Conservation (phyloP, 352 stramenopile species). For the Elongisporangium anandrum region DNA sequence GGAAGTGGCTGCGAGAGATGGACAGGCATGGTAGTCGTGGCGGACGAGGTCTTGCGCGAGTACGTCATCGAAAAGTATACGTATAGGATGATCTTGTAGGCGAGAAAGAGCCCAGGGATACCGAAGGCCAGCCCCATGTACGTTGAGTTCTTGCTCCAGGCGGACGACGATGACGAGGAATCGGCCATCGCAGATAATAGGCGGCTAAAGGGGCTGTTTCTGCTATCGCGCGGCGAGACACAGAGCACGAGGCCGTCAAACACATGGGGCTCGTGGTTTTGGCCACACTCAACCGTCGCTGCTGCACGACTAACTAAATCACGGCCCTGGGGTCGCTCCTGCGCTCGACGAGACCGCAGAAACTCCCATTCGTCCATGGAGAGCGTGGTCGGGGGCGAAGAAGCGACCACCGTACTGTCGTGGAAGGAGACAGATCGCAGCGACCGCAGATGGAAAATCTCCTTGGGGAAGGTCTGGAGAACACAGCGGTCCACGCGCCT, state of each 20-base stretch:
- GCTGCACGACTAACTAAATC: neutral
- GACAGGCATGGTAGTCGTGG: neutral
- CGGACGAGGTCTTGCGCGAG: neutral
- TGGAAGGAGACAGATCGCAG: neutral
- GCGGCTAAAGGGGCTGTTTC: neutral
- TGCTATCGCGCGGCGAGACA: neutral
- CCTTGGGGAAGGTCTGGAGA: neutral
- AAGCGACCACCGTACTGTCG: neutral
- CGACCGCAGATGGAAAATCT: neutral
- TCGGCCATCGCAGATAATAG: neutral
- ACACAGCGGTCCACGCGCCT: neutral
- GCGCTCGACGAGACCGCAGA: neutral
- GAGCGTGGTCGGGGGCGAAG: neutral
- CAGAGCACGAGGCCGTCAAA: neutral
- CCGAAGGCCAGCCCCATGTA: constrained; percentile 28
- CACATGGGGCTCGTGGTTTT: neutral
- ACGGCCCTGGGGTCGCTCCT: neutral
- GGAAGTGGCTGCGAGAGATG: neutral
- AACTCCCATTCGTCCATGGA: neutral
- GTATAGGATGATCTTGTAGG: constrained; percentile 32
- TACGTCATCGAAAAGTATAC: constrained; percentile 30
- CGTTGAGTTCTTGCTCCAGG: constrained; percentile 10
- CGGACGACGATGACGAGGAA: neutral
- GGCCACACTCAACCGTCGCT: neutral
- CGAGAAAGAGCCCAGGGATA: constrained; percentile 30